Evolutionary conservation across 2,329 filamentous ascomycete species (phyloP), one percentile per base, ranked within the genome.

Genomic region (Grosmannia clavigera): DNA sequence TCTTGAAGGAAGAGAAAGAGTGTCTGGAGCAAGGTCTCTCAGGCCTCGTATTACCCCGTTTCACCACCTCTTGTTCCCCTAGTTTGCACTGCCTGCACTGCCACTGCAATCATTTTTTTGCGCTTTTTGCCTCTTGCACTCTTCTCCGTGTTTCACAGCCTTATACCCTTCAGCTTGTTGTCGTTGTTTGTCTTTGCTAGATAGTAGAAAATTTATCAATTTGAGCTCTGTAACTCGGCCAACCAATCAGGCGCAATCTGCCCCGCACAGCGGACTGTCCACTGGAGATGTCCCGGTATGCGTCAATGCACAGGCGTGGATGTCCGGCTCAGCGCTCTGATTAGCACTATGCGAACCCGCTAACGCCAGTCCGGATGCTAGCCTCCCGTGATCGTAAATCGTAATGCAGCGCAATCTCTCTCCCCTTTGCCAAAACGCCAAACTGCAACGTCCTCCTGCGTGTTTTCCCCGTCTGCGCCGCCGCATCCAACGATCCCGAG

Each of bases 1-100:
- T 64, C 75, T 55, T 55, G 53, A 55, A 29, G 29, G 22, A 25
- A 19, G 48, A 58, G 25, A 40, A 35, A 38, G 9, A n/a, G 27
- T 14, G 38, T 14, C 38, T 16, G 38, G 38, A 40, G 38, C 38
- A 40, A 40, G 12, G 38, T 40, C 38, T 40, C 38, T 3, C 38
- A 38, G 38, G 38, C 38, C 12, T 40, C 10, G 5, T 9, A 40
- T 5, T 2, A 35, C 33, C 33, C 33, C 33, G 33, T 35, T 10
- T 35, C 33, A 35, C 33, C 33, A 31, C 31, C 3, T 38, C 35
- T 12, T 3, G 6, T 38, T 16, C 16, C 12, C 38, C 38, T 14
- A 3, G 35, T 38, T 14, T 40, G 38, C 38, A 16, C 38, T 40
- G 38, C 12, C 38, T 51, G 48, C 48, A 51, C 19, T 12, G 48